phyloP scores from a whole-genome alignment of 805 yeast genomes.

The Starmera amethionina region DNA sequence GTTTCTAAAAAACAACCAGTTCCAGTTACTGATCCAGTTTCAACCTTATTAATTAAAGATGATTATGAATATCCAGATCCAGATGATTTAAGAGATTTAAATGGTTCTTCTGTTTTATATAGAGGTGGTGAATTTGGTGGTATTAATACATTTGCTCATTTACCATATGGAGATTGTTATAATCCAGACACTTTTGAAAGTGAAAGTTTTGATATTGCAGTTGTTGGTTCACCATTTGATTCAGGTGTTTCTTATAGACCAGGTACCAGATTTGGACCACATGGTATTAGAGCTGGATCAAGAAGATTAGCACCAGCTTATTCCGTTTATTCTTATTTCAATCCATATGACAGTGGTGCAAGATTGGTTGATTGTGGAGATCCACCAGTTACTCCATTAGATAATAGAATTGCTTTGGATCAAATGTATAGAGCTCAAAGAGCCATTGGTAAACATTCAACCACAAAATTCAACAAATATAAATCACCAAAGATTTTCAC shows the following conservation, averaged over 20 bases:
- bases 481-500: constrained; percentile 31
- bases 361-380: constrained; percentile 52
- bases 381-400: constrained; percentile 54
- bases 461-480: constrained; percentile 19
- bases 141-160: constrained; percentile 44
- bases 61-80: constrained; percentile 25
- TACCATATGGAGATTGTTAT: constrained; percentile 37
- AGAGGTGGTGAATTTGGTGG: constrained; percentile 42
- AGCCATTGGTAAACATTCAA: constrained; percentile 30
- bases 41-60: constrained; percentile 22
- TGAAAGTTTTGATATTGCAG: constrained; percentile 34
- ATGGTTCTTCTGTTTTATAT: constrained; percentile 28
- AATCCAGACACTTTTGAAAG: constrained; percentile 26
- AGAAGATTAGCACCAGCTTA: constrained; percentile 31
- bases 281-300: constrained; percentile 35
- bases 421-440: constrained; percentile 45
- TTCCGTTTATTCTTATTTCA: constrained; percentile 43
- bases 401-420: constrained; percentile 49
- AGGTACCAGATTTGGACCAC: constrained; percentile 45
- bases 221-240: constrained; percentile 48
- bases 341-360: constrained; percentile 45
- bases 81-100: constrained; percentile 28
- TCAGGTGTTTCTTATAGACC: constrained; percentile 43
- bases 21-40: constrained; percentile 20
- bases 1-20: constrained; percentile 18